Percentiles rank a stretch among this genome's conserved stretches.
Conservation (phyloP, 2,329 filamentous ascomycete genomes). For the Aspergillus brunneoviolaceus region DNA sequence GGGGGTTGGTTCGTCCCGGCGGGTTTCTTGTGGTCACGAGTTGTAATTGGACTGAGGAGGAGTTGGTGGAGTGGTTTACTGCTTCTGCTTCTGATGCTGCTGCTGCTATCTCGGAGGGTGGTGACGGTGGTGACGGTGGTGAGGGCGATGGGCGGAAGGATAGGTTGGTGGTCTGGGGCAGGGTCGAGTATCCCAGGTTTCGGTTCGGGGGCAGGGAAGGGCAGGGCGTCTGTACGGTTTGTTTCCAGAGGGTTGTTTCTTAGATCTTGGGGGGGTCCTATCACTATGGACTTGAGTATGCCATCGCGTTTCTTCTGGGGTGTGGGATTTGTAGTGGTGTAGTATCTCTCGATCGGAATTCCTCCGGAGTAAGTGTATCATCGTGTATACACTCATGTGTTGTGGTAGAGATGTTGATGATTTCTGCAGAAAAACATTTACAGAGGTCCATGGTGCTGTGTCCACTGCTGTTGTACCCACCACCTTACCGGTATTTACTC, state of each 20-base stretch:
- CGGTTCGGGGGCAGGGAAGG: slow-evolving; percentile 86
- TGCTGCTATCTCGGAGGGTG: slow-evolving; percentile 10
- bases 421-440: too few species aligned
- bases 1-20: slow-evolving; percentile 65
- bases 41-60: slow-evolving; percentile 96
- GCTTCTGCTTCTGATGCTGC: slow-evolving; percentile 13
- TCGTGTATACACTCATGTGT: too few species aligned
- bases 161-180: slow-evolving; percentile 61
- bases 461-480: too few species aligned
- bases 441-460: too few species aligned
- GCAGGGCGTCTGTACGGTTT: slow-evolving; percentile 83
- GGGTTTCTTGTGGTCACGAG: slow-evolving; percentile 84
- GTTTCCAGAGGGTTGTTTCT: slow-evolving; percentile 60
- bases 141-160: slow-evolving; percentile 16
- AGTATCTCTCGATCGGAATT: too few species aligned
- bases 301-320: too few species aligned
- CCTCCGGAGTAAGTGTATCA: too few species aligned
- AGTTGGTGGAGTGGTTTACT: slow-evolving; percentile 78
- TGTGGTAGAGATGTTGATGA: too few species aligned
- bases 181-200: slow-evolving; percentile 80
- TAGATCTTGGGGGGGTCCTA: background rate
- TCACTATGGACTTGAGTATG: too few species aligned
- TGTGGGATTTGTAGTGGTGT: too few species aligned
- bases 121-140: slow-evolving; percentile 14
- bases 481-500: too few species aligned